These are phyloP conservation scores for Lophiostoma macrostomum DNA, from an alignment of 495 filamentous ascomycete genomes.

Conservation along the genomic window DNA sequence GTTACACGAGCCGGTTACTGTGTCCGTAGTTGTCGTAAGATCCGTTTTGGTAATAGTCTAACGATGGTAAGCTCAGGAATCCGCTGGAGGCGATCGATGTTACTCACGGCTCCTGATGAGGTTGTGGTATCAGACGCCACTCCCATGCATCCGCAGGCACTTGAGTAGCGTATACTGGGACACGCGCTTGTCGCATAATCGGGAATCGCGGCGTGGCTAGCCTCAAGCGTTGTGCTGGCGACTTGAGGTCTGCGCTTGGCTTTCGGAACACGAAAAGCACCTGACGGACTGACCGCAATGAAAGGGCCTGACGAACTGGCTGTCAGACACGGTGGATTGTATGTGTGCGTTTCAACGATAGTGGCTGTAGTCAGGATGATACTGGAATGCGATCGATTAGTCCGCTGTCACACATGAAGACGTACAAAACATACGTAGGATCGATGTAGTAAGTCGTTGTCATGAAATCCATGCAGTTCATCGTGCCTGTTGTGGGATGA, in stretches of 20 bases:
- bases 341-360: too few relatives aligned
- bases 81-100: neutral
- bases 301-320: neutral
- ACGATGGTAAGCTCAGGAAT: neutral
- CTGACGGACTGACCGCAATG: neutral
- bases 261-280: neutral
- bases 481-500: slow-evolving; percentile 13
- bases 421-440: slow-evolving; percentile 13
- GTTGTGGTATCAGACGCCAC: slow-evolving; percentile 1
- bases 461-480: slow-evolving; percentile 24
- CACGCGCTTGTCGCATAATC: slow-evolving; percentile 25
- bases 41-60: slow-evolving; percentile 14
- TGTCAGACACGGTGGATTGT: slow-evolving; percentile 1
- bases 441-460: slow-evolving; percentile 16
- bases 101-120: slow-evolving; percentile 16
- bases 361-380: slow-evolving; percentile 9
- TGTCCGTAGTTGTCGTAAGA: slow-evolving; percentile 1
- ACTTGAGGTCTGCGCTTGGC: neutral
- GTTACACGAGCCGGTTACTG: neutral
- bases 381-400: neutral
- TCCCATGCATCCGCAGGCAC: slow-evolving; percentile 17
- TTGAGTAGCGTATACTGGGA: slow-evolving; percentile 6
- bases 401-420: neutral
- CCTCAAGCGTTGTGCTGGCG: neutral
- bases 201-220: slow-evolving; percentile 11